phyloP scores from a whole-genome alignment of 2,329 filamentous ascomycete species.

The Scedosporium apiospermum region DNA sequence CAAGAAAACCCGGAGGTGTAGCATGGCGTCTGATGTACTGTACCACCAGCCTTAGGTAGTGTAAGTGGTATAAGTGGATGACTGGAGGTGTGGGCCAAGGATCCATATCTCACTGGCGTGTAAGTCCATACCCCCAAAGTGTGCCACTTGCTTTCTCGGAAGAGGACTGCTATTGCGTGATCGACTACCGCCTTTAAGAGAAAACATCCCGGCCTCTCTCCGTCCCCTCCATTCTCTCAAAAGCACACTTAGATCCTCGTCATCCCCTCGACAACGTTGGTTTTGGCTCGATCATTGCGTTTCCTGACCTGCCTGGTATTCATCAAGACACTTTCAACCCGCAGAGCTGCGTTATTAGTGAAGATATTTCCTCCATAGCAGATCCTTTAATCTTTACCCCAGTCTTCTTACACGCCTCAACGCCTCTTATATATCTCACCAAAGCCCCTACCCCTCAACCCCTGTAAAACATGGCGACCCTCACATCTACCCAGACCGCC shows the following conservation, averaged over 20 bases:
- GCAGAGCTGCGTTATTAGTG: neutral
- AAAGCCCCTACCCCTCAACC: neutral
- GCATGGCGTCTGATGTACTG: neutral
- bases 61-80: neutral
- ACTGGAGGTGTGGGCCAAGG: constrained; percentile 1
- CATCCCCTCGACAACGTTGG: neutral
- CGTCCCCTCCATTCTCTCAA: constrained; percentile 3
- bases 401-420: neutral
- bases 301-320: neutral
- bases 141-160: constrained; percentile 2
- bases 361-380: neutral
- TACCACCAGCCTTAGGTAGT: neutral
- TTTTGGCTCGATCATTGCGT: neutral
- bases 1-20: neutral
- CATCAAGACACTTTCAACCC: neutral
- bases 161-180: constrained; percentile 8
- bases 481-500: neutral
- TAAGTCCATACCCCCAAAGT: constrained; percentile 1
- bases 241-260: neutral
- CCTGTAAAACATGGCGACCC: neutral
- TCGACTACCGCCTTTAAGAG: constrained; percentile 5
- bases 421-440: neutral
- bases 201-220: constrained; percentile 8
- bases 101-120: neutral
- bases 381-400: neutral